Percentiles rank a stretch among this genome's conserved stretches.
These are phyloP conservation scores for Stemphylium beticola DNA, from an alignment of 2,329 filamentous ascomycete species.

Conservation along the genomic window DNA sequence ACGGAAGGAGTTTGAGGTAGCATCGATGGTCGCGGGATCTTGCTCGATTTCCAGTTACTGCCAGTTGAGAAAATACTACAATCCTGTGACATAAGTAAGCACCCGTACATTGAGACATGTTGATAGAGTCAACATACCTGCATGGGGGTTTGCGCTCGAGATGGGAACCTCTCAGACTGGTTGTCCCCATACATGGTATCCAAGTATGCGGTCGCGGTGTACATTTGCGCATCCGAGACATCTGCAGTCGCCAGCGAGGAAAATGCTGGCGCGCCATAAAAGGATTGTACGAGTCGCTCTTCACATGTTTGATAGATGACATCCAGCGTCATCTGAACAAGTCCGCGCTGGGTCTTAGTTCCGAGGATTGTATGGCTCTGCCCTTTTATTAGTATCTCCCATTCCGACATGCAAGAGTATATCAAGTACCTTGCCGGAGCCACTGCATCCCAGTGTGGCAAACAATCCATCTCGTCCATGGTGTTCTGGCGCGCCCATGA, in stretches of 20 bases:
- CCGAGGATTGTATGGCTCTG: slow-evolving; percentile 96
- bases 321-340: slow-evolving; percentile 91
- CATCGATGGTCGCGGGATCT: slow-evolving; percentile 71
- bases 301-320: slow-evolving; percentile 84
- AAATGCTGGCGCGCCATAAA: slow-evolving; percentile 65
- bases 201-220: slow-evolving; percentile 76
- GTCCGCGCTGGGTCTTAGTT: slow-evolving; percentile 80
- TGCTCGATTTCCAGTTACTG: slow-evolving; percentile 60
- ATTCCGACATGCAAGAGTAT: slow-evolving; percentile 1
- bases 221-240: slow-evolving; percentile 78
- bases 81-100: slow-evolving; percentile 55
- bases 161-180: slow-evolving; percentile 58
- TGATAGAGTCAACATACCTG: slow-evolving; percentile 43
- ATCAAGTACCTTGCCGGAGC: slow-evolving; percentile 82
- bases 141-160: slow-evolving; percentile 56
- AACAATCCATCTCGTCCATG: slow-evolving; percentile 88
- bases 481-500: slow-evolving; percentile 72
- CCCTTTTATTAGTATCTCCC: slow-evolving; percentile 6
- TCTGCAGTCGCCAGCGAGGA: slow-evolving; percentile 79
- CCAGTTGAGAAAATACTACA: slow-evolving; percentile 62
- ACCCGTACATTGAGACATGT: slow-evolving; percentile 31
- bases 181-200: slow-evolving; percentile 78
- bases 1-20: slow-evolving; percentile 79
- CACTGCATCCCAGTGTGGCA: slow-evolving; percentile 91
- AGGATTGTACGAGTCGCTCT: slow-evolving; percentile 69